Evolutionary conservation across 2,329 filamentous ascomycete species (phyloP).

Genomic region (Blastomyces silverae): DNA sequence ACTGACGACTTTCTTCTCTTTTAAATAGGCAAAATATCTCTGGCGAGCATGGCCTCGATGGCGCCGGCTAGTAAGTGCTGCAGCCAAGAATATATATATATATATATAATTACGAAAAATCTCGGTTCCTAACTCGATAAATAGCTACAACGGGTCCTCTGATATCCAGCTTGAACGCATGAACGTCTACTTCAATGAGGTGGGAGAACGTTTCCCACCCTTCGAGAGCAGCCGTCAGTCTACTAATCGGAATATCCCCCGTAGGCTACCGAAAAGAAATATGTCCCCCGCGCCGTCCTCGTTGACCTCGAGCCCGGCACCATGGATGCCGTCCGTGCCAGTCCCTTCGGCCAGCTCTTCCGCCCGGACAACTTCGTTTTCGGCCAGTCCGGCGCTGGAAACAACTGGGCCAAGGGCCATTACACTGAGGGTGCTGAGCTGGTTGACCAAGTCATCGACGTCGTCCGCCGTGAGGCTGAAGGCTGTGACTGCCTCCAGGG

Average conservation of each 20-base stretch:
- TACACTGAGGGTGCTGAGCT: constrained; percentile 99
- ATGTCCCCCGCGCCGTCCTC: constrained; percentile 97
- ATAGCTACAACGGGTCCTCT: constrained; percentile 91
- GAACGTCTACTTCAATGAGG: constrained; percentile 99
- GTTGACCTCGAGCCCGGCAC: constrained; percentile 99
- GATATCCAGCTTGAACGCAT: constrained; percentile 99
- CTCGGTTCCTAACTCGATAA: constrained; percentile 25
- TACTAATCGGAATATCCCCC: constrained; percentile 13
- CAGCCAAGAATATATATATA: background rate
- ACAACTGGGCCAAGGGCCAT: constrained; percentile 99
- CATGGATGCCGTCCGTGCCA: constrained; percentile 98
- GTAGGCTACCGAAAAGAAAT: constrained; percentile 95
- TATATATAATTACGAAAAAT: background rate
- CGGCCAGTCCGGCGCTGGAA: constrained; percentile 98
- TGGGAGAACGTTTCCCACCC: constrained; percentile 35
- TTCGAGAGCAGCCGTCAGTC: constrained; percentile 13
- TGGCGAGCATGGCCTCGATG: constrained; percentile 93
- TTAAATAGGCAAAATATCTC: constrained; percentile 66
- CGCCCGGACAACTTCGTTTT: constrained; percentile 99
- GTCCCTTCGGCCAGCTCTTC: constrained; percentile 98
- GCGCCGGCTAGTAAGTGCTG: constrained; percentile 77
- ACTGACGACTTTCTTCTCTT: constrained; percentile 35
- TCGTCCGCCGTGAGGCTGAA: constrained; percentile 97
- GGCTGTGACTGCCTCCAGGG: constrained; percentile 99
- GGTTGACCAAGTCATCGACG: constrained; percentile 95